These are phyloP conservation scores for Pestalotiopsis sp. DNA, from an alignment of 2,329 filamentous ascomycete species.

Conservation along the genomic window DNA sequence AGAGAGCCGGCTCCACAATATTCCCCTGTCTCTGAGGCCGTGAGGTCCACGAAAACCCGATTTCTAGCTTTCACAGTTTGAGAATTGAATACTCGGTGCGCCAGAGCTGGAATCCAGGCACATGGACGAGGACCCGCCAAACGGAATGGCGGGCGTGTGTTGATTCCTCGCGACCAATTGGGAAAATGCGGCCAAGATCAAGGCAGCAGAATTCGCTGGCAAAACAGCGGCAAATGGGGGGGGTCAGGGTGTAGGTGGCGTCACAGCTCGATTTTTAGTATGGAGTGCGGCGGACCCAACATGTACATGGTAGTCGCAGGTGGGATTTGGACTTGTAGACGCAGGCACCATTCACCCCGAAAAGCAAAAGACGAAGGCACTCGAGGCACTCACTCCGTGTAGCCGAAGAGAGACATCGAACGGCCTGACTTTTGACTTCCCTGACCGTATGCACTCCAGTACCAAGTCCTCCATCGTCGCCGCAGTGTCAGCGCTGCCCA, in stretches of 20 bases:
- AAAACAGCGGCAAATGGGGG: background rate
- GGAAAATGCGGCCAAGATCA: too few species aligned
- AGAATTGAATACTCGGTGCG: background rate
- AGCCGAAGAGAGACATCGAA: background rate
- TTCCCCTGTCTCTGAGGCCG: background rate
- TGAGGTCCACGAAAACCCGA: background rate
- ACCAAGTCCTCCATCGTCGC: background rate
- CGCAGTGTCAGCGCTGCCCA: background rate
- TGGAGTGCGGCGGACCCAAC: background rate
- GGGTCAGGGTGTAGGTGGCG: background rate
- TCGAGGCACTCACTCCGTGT: background rate
- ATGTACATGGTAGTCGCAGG: background rate
- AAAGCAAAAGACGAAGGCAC: background rate
- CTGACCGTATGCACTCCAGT: background rate
- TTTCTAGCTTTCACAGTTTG: background rate
- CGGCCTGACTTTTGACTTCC: background rate
- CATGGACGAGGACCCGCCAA: too few species aligned
- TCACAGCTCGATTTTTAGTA: background rate
- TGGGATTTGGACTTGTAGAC: background rate
- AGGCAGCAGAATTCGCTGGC: background rate
- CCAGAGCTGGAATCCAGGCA: too few species aligned
- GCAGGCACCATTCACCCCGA: constrained; percentile 10
- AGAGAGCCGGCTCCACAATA: background rate
- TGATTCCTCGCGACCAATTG: too few species aligned
- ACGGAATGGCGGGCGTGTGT: too few species aligned